These are phyloP conservation scores for Neurospora intermedia DNA, from an alignment of 495 filamentous ascomycete species.

Conservation along the genomic window DNA sequence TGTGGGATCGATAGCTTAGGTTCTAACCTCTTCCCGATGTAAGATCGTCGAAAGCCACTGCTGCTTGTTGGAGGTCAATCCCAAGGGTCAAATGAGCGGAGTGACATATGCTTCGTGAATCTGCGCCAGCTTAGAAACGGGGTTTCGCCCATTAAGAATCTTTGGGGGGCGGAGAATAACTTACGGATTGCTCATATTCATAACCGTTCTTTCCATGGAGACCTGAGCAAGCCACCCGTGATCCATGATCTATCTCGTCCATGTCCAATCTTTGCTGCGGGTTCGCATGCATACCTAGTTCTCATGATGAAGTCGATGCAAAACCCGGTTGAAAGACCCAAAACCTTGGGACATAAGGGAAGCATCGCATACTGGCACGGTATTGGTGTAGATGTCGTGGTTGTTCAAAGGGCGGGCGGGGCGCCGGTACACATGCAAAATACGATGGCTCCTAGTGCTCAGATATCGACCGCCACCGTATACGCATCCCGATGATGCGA, in stretches of 20 bases:
- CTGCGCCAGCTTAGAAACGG: not conserved
- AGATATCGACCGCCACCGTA: constrained; percentile 8
- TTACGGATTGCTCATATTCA: not conserved
- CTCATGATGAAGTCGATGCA: not conserved
- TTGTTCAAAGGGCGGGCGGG: not conserved
- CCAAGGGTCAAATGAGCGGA: not conserved
- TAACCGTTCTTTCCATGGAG: not conserved
- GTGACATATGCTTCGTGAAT: not conserved
- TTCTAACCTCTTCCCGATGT: not conserved
- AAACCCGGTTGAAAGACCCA: not conserved
- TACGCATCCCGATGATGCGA: not conserved
- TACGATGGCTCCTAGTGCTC: constrained; percentile 11
- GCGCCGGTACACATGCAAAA: not conserved
- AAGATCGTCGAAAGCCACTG: not conserved
- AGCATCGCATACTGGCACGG: not conserved
- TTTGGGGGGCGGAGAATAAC: not conserved
- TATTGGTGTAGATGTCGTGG: not conserved
- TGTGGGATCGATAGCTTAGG: not conserved
- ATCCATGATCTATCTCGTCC: not conserved
- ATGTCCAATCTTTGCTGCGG: not conserved
- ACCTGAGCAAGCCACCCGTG: not conserved
- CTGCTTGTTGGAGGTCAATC: not conserved
- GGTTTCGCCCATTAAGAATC: not conserved
- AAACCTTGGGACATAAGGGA: not conserved
- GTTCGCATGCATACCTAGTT: not conserved